phyloP scores from a whole-genome alignment of 2,329 filamentous ascomycete species.

The Raffaelea deltoideospora region DNA sequence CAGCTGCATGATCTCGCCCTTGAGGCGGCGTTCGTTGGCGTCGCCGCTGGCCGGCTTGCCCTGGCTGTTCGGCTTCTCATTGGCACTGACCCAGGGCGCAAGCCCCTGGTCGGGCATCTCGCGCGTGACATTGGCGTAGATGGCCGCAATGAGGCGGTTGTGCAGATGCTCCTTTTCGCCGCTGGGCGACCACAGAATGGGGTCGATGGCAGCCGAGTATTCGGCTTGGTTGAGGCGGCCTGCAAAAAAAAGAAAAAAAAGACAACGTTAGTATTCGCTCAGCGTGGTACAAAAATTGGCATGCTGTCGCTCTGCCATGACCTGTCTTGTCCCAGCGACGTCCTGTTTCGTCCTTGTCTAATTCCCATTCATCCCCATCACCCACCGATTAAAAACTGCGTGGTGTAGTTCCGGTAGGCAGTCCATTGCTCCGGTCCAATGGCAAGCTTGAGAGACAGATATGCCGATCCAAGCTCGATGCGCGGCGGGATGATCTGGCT shows the following conservation, averaged over 20 bases:
- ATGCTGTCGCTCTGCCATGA: too few species aligned
- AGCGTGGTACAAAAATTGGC: too few species aligned
- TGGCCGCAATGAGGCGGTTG: conserved; percentile 51
- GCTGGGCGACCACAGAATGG: conserved; percentile 39
- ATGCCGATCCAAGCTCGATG: conserved; percentile 52
- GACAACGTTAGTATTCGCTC: too few species aligned
- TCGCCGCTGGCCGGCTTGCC: conserved; percentile 49
- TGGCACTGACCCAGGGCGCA: conserved; percentile 57
- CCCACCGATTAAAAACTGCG: conserved; percentile 48
- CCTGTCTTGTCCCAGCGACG: too few species aligned
- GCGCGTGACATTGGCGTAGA: conserved; percentile 54
- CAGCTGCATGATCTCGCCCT: conserved; percentile 56
- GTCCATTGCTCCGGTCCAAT: conserved; percentile 48
- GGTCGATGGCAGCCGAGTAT: conserved; percentile 42
- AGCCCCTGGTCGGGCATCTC: conserved; percentile 54
- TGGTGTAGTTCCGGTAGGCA: conserved; percentile 46
- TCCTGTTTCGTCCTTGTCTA: too few species aligned
- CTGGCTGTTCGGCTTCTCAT: conserved; percentile 49
- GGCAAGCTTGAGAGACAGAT: conserved; percentile 43
- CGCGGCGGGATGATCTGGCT: conserved; percentile 49
- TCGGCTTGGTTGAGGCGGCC: conserved; percentile 49
- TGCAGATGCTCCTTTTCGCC: conserved; percentile 49
- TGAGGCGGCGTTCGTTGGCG: conserved; percentile 48
- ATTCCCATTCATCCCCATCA: too few species aligned
- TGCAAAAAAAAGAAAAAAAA: too few species aligned